Evolutionary conservation across 495 filamentous ascomycete genomes (phyloP).

Genomic region (Achaetomiella virescens): DNA sequence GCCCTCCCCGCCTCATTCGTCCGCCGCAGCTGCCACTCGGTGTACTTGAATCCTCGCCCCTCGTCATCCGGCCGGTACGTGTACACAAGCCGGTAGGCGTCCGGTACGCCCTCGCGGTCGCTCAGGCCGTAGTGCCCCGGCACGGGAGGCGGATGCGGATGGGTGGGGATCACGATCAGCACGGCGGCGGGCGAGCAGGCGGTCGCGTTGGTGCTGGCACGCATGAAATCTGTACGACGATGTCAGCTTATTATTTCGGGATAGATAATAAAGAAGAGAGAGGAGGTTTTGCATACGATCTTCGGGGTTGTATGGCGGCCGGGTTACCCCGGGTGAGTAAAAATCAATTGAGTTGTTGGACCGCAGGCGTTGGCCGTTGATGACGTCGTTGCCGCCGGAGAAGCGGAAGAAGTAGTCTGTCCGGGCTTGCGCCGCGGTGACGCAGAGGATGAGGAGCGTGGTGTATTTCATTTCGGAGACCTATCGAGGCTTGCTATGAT

Average conservation of each 20-base stretch:
- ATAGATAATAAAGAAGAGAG: too few species aligned
- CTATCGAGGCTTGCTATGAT: too few species aligned
- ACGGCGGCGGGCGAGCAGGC: neutral
- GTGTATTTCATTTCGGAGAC: too few species aligned
- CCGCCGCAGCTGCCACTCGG: neutral
- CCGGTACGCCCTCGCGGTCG: conserved; percentile 11
- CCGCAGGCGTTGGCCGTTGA: conserved; percentile 19
- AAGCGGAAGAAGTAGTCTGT: too few species aligned
- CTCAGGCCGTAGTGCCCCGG: conserved; percentile 23
- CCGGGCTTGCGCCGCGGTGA: too few species aligned
- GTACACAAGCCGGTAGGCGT: conserved; percentile 16
- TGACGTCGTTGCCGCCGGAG: too few species aligned
- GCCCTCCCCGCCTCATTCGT: neutral
- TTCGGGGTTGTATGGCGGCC: conserved; percentile 14
- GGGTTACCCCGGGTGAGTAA: conserved; percentile 14
- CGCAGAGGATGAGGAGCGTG: too few species aligned
- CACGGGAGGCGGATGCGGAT: conserved; percentile 23
- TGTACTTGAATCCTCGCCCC: neutral
- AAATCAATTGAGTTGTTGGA: conserved; percentile 11
- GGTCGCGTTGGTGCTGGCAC: too few species aligned
- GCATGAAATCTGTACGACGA: too few species aligned
- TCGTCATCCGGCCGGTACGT: conserved; percentile 14
- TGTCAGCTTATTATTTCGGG: neutral
- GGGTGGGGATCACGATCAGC: conserved; percentile 17
- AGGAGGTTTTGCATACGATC: conserved; percentile 20